Conservation (phyloP, 345 rosid species). For the Cardamine occulta region DNA sequence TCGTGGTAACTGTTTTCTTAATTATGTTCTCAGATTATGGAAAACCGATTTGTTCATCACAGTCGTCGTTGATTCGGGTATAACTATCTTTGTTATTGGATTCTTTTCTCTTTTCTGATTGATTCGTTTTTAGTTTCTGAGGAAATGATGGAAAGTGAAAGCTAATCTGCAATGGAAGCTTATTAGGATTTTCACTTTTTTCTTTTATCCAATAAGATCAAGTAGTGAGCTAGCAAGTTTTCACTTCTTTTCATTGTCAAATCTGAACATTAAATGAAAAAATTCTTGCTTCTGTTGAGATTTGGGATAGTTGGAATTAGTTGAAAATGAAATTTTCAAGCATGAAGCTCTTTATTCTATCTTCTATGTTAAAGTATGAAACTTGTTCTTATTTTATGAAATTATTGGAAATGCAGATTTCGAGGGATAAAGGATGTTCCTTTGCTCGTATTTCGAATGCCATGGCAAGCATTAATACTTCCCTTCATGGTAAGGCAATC, state of each 20-base stretch:
- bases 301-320: neutral
- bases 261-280: neutral
- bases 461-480: slow-evolving; percentile 36
- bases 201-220: neutral
- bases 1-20: neutral
- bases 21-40: slow-evolving; percentile 44
- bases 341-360: slow-evolving; percentile 10
- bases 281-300: neutral
- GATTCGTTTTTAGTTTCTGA: slow-evolving; percentile 15
- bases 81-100: neutral
- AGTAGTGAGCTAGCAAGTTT: neutral
- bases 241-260: neutral
- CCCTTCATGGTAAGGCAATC: slow-evolving; percentile 50
- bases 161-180: slow-evolving; percentile 15
- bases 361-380: neutral
- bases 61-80: slow-evolving; percentile 53
- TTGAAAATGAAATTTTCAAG: neutral
- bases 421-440: slow-evolving; percentile 36
- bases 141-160: slow-evolving; percentile 19
- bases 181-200: neutral
- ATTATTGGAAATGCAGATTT: slow-evolving; percentile 47
- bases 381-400: neutral
- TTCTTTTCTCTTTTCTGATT: neutral
- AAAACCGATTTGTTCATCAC: slow-evolving; percentile 39
- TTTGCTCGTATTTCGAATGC: slow-evolving; percentile 38